These are phyloP conservation scores for Linderniella brevidens DNA, from an alignment of 257 asterid species.

Conservation along the genomic window DNA sequence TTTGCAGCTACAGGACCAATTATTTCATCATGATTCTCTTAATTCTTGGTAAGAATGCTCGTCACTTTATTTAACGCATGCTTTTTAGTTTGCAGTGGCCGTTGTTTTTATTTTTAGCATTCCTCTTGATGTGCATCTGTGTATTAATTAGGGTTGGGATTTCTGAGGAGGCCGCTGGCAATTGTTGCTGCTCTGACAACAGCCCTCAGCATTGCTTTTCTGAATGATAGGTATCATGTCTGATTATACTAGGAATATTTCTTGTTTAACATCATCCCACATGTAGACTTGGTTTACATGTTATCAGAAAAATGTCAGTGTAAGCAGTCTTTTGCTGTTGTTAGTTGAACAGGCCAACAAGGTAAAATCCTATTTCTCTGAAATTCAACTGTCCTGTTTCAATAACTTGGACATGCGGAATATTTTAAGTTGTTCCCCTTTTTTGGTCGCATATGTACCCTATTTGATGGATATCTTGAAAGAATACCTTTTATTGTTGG, in stretches of 20 bases:
- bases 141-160: conserved; percentile 54
- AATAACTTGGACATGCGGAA: background rate
- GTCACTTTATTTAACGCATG: conserved; percentile 1
- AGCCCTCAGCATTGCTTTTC: conserved; percentile 74
- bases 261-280: no score
- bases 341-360: no score
- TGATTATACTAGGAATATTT: background rate
- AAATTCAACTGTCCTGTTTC: background rate
- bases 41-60: conserved; percentile 56
- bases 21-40: conserved; percentile 65
- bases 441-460: no score
- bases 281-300: no score
- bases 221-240: conserved; percentile 64
- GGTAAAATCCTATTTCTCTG: background rate
- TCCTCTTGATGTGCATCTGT: conserved; percentile 8
- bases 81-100: background rate
- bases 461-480: no score
- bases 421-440: no score
- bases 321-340: no score
- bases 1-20: conserved; percentile 88
- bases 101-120: background rate
- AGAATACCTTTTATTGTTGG: no score
- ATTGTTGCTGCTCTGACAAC: conserved; percentile 75
- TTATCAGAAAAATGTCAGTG: no score
- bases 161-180: conserved; percentile 70